A percentile compares a stretch with the other conserved stretches of the same genome.
Conservation (phyloP, 495 filamentous ascomycete genomes). For the Aspergillus haitiensis region DNA sequence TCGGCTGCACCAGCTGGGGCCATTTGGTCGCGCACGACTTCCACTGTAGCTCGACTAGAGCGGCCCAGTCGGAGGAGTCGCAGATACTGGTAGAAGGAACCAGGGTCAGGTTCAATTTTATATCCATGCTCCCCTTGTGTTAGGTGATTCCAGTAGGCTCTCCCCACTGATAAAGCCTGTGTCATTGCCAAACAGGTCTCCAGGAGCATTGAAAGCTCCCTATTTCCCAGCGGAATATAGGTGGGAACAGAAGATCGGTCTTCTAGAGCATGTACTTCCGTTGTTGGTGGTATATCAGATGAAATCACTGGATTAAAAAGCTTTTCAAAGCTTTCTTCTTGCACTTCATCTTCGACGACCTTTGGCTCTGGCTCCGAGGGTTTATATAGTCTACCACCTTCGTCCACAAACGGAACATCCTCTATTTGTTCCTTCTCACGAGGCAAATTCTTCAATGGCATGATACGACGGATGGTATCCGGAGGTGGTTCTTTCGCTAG, state of each 20-base stretch:
- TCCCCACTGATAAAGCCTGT: conserved; percentile 39
- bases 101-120: conserved; percentile 64
- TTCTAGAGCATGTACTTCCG: neutral
- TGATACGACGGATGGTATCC: neutral
- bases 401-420: conserved; percentile 39
- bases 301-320: conserved; percentile 39
- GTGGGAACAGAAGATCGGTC: conserved; percentile 10
- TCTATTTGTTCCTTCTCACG: conserved; percentile 13
- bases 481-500: conserved; percentile 27
- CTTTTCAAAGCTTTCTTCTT: conserved; percentile 35
- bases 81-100: conserved; percentile 66
- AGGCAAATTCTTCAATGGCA: neutral
- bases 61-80: conserved; percentile 64
- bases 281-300: neutral
- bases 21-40: conserved; percentile 53
- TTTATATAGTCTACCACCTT: conserved; percentile 21
- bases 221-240: conserved; percentile 55
- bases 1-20: conserved; percentile 36
- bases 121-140: conserved; percentile 46
- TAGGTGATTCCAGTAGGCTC: conserved; percentile 73
- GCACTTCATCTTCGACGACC: conserved; percentile 21
- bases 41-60: conserved; percentile 54
- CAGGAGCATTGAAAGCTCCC: conserved; percentile 68
- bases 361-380: conserved; percentile 12
- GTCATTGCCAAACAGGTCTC: conserved; percentile 51